Evolutionary conservation across 78 protist genomes (phyloP), one percentile per base, ranked within the genome.

Genomic region (Dictyostelium purpureum): DNA sequence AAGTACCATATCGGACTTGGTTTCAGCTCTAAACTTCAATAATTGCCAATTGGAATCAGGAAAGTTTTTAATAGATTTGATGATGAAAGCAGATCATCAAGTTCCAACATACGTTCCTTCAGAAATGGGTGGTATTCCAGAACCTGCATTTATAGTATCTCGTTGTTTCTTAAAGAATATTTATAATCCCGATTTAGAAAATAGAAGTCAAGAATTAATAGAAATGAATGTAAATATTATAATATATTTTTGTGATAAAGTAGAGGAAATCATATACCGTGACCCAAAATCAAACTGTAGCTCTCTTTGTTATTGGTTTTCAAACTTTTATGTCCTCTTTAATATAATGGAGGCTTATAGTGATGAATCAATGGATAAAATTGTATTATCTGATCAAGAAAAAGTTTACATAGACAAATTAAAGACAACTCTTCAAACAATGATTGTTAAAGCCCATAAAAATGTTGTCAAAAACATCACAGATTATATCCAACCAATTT

Each of bases 31-130:
- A 16, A 52, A 85, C 10, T 71, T 85, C 56, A 85, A 85, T 57
- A 85, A 85, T n/a, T 71, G 77, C 33, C 80, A 70, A 73, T 35
- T 73, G 31, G 82, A 51, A n/a, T 69, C 82, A 31, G 92, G 92
- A 47, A 59, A 66, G n/a, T 85, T 59, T 74, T 59, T 85, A 16
- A 40, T 85, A 1, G 92, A 85, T 45, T 31, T 40, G 33, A 52
- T 81, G 0, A 5, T 85, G 7, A 33, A 37, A 3, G 66, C 57
- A n/a, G 70, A 85, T 2, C 16, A 31, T 0, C 16, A 26, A 1
- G 31, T 28, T 26, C n/a, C 61, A 16, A 63, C 26, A 31, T 69
- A 69, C 40, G 35, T 38, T 1, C 43, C 75, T 26, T 66, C 79
- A 31, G 82, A 42, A n/a, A 38, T 57, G 49, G 73, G 82, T 33